Evolutionary conservation across 202 grass and related monocot genomes (phyloP).

Genomic region (Musa balbisiana): DNA sequence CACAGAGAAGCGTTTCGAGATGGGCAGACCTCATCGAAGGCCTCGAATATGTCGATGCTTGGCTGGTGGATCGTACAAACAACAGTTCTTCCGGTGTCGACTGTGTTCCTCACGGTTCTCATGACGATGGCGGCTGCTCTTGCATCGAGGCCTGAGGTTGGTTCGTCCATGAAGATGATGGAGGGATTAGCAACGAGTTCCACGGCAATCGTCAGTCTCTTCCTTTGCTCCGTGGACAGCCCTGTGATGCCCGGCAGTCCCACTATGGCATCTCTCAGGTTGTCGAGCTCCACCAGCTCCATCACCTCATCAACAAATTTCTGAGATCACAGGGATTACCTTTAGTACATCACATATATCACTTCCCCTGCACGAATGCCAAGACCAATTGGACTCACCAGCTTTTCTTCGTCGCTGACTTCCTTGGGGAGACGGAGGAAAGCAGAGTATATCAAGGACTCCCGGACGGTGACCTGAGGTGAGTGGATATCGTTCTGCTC

Average conservation of each 20-base stretch:
- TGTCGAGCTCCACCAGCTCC: conserved; percentile 52
- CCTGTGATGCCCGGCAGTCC: conserved; percentile 52
- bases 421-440: conserved; percentile 50
- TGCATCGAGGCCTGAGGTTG: conserved; percentile 68
- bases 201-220: conserved; percentile 62
- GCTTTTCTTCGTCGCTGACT: conserved; percentile 47
- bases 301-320: conserved; percentile 72
- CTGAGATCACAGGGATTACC: conserved; percentile 19
- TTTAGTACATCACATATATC: too few species aligned
- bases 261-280: conserved; percentile 52
- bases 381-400: conserved; percentile 23
- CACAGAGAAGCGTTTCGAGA: neutral
- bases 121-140: conserved; percentile 72
- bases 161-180: conserved; percentile 75
- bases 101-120: conserved; percentile 73
- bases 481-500: conserved; percentile 80
- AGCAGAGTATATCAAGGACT: conserved; percentile 69
- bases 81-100: conserved; percentile 67
- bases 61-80: conserved; percentile 76
- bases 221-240: conserved; percentile 69
- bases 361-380: too few species aligned
- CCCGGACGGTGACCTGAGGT: conserved; percentile 55
- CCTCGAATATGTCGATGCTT: conserved; percentile 72
- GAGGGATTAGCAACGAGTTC: conserved; percentile 71
- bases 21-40: conserved; percentile 48